Base-by-base conservation (phyloP, 495 filamentous ascomycete species). In the Penicillium dipodomyicola region DNA sequence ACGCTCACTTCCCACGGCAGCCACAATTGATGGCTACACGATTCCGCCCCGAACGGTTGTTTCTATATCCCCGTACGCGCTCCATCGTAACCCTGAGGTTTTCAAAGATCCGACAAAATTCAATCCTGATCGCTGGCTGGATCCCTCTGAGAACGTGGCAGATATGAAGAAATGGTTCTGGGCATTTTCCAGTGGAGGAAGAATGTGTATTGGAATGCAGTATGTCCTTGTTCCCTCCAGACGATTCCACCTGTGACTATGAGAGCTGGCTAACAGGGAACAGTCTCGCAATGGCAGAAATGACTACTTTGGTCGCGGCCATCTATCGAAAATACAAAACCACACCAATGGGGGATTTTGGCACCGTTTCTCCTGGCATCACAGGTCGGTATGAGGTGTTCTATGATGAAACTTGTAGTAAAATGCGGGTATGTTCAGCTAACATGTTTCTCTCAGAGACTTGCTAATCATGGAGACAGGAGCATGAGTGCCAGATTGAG, bases 141-240 rank as follows among this genome's bases (percentile, higher is more conserved):
- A 54, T 9, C 37, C 30, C 0, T 58, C 59, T 17, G 42, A 33
- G 23, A 63, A 72, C 23, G 65, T 67, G 20, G 70, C 59, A 30
- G 81, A 85, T 58, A 80, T 84, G 70, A 74, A 81, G 52, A 71
- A 82, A 27, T 84, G 81, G 72, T 90, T 89, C 60, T 91, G 87
- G 87, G 86, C 87, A 0, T 92, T 93, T 67, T 83, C 86, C 1
- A 88, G 82, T 54, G 89, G 89, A 1, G 87, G 86, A 2, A 68
- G 87, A 55, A 91, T 91, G 88, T 92, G 89, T 67, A 75, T 92
- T 45, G 89, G 89, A 5, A 84, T 74, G 48, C 74, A 75, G 72
- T 77, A 62, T 58, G 69, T 69, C 11, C 11, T 23, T 3, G 5
- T 43, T 43, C n/a, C n/a, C n/a, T n/a, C n/a, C n/a, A n/a, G n/a